These are phyloP conservation scores for Trifolium fragiferum DNA, from an alignment of 306 rosid species.

Conservation along the genomic window DNA sequence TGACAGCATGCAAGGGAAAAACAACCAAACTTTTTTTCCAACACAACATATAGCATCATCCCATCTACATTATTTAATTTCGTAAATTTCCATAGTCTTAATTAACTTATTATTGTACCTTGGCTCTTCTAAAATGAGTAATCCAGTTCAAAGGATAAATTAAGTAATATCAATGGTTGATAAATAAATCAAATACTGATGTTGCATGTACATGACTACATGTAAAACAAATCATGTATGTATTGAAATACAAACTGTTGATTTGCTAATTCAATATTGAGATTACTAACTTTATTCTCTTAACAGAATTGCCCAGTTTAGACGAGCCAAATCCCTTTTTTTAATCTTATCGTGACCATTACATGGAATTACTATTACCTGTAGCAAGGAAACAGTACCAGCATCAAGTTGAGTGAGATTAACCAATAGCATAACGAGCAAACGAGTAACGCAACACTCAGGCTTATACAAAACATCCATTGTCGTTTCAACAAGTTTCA, in stretches of 20 bases:
- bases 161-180: not conserved
- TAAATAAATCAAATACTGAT: not conserved
- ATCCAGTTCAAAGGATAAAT: not conserved
- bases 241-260: not conserved
- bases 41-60: constrained; percentile 1
- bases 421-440: constrained; percentile 91
- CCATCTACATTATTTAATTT: not conserved
- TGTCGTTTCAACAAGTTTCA: constrained; percentile 58
- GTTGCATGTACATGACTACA: not conserved
- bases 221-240: not conserved
- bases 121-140: not conserved
- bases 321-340: not conserved
- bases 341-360: not conserved
- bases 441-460: constrained; percentile 55
- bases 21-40: not conserved
- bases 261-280: constrained; percentile 4
- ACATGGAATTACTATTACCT: constrained; percentile 53
- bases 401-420: constrained; percentile 83
- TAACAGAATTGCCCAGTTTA: not conserved
- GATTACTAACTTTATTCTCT: not conserved
- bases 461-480: constrained; percentile 80
- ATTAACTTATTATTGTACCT: not conserved
- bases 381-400: constrained; percentile 74
- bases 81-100: not conserved
- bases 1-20: not conserved